Evolutionary conservation across 2,329 filamentous ascomycete genomes (phyloP).

Genomic region (Lecanosticta acicola): DNA sequence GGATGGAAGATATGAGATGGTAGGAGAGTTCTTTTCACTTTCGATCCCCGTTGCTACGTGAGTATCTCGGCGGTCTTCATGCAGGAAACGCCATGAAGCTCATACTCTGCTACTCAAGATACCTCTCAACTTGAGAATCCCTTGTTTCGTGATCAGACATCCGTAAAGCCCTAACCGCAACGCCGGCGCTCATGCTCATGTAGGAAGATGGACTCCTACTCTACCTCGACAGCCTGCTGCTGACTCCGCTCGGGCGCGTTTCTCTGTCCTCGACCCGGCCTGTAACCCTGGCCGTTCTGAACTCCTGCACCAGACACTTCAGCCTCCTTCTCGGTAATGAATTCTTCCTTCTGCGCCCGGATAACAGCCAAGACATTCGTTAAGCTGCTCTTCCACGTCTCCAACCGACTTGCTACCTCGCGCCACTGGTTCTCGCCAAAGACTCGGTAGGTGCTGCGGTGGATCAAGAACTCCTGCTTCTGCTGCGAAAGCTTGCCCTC

Average conservation of each 20-base stretch:
- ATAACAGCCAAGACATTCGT: constrained; percentile 73
- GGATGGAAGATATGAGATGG: background rate
- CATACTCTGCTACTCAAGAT: no score
- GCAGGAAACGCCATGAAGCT: no score
- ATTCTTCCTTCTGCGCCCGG: constrained; percentile 73
- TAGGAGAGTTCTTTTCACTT: no score
- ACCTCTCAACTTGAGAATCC: no score
- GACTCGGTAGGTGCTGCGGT: constrained; percentile 92
- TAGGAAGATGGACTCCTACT: constrained; percentile 12
- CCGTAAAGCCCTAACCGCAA: no score
- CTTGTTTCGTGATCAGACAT: no score
- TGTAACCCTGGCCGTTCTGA: constrained; percentile 18
- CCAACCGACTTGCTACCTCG: constrained; percentile 82
- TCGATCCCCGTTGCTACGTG: no score
- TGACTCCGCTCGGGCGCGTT: constrained; percentile 20
- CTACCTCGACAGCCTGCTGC: constrained; percentile 24
- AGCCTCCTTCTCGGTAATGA: constrained; percentile 67
- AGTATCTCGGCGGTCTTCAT: no score
- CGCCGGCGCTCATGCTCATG: constrained; percentile 1
- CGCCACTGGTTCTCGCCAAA: constrained; percentile 98
- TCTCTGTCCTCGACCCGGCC: constrained; percentile 22
- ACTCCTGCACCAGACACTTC: constrained; percentile 13
- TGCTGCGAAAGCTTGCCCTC: constrained; percentile 95
- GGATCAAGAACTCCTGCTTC: constrained; percentile 87
- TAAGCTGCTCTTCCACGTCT: constrained; percentile 83